A percentile compares a stretch with the other conserved stretches of the same genome.
Conservation (phyloP, 495 filamentous ascomycete species). For the Talaromyces thailandensis region DNA sequence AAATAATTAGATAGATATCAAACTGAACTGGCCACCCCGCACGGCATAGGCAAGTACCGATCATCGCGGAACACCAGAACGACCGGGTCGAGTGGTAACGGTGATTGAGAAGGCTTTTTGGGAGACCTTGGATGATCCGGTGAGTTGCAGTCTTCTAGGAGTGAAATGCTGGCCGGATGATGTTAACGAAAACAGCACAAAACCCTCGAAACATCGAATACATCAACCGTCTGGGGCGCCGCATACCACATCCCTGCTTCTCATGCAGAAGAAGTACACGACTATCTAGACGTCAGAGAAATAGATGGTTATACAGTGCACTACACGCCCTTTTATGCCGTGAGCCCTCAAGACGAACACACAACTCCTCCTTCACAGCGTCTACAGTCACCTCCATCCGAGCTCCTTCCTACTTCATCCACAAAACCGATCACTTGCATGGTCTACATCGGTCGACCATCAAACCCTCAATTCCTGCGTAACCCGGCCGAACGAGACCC, state of each 20-base stretch:
- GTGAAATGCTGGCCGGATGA: not conserved
- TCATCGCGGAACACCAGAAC: constrained; percentile 83
- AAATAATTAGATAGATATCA: not conserved
- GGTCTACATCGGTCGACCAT: constrained; percentile 92
- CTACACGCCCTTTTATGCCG: constrained; percentile 71
- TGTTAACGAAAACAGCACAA: constrained; percentile 17
- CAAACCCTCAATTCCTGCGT: constrained; percentile 82
- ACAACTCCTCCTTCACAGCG: not conserved
- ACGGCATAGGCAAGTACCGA: constrained; percentile 50
- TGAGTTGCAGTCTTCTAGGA: too few species aligned
- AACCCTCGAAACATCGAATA: constrained; percentile 32
- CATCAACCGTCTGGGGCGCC: constrained; percentile 74
- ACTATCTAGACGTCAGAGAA: constrained; percentile 92
- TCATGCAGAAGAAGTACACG: constrained; percentile 70
- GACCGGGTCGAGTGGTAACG: constrained; percentile 87
- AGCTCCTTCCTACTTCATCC: not conserved
- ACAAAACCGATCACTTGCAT: constrained; percentile 44
- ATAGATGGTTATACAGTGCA: constrained; percentile 94
- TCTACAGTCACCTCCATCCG: not conserved
- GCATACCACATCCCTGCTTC: constrained; percentile 78
- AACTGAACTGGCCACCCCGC: not conserved
- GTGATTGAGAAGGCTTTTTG: constrained; percentile 76
- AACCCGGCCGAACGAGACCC: constrained; percentile 62
- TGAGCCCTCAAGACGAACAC: constrained; percentile 14
- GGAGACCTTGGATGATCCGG: constrained; percentile 63